Evolutionary conservation across 2,329 filamentous ascomycete genomes (phyloP).

Genomic region (Fusarium verrucosum): DNA sequence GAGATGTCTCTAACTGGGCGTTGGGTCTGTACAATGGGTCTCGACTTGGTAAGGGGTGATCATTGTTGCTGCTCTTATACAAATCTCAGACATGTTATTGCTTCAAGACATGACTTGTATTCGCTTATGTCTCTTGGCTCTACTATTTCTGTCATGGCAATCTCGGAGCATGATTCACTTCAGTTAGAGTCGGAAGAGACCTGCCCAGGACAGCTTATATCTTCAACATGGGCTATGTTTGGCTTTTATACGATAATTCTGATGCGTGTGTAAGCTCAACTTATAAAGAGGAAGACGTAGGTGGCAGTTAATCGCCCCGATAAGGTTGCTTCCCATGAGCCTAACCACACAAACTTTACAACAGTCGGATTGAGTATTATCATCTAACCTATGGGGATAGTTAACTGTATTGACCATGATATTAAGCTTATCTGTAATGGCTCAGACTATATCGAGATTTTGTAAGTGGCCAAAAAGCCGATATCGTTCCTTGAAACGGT

Average conservation of each 20-base stretch:
- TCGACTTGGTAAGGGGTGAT: slow-evolving; percentile 1
- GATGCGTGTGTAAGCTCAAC: not conserved
- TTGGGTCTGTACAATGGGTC: not conserved
- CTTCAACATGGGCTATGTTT: not conserved
- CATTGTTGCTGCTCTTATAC: not conserved
- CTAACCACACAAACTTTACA: not conserved
- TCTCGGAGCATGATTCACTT: slow-evolving; percentile 10
- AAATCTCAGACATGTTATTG: slow-evolving; percentile 10
- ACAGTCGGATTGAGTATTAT: not conserved
- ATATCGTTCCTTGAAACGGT: not conserved
- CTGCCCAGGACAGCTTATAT: not conserved
- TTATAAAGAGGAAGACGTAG: not conserved
- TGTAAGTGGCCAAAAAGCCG: not conserved
- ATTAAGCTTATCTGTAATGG: not conserved
- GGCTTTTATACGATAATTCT: not conserved
- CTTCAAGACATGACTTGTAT: not conserved
- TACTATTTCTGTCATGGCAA: not conserved
- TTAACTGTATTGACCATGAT: not conserved
- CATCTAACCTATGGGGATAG: not conserved
- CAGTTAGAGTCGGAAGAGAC: not conserved
- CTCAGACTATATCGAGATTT: not conserved
- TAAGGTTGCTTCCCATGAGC: not conserved
- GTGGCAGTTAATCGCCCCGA: not conserved
- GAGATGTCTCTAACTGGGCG: not conserved
- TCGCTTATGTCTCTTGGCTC: slow-evolving; percentile 5